Evolutionary conservation across 2,329 filamentous ascomycete genomes (phyloP), one percentile per base, ranked within the genome.

Genomic region (Trichoderma sp.): DNA sequence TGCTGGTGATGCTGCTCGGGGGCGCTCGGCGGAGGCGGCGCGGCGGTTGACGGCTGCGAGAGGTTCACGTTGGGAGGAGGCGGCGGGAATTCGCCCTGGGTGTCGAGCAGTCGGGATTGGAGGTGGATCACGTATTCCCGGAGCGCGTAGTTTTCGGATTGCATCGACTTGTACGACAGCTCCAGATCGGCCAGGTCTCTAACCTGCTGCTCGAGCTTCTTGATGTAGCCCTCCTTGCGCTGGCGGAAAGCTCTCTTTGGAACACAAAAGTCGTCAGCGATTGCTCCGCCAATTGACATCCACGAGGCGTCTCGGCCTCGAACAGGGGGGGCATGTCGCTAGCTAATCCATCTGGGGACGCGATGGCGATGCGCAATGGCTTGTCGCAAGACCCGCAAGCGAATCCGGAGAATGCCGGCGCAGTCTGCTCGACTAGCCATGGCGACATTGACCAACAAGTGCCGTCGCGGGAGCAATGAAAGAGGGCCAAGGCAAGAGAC

Each of bases 141-240:
- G 48, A 99, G 82, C 68, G 91, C 88, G 75, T 93, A 95, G 78
- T 97, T 97, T 76, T 99, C 94, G 30, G 86, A 83, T 74, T 97
- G 92, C 28, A 96, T 80, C n/a, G 84, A 80, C 76, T 96, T 95
- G 78, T 87, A 92, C 64, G 85, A 87, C 68, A 90, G 85, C 70
- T 93, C 90, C 77, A 97, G 86, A 19, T 87, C 84, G 70, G 87
- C 84, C 69, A 88, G 91, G 34, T 95, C 91, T 72, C 92, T 89
- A 59, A 97, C 92, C 75, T 98, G 92, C 74, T 95, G 90, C 78
- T 99, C 95, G 7, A 99, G 85, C 76, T 96, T 96, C 81, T 96
- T 96, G 77, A 99, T 99, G 77, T 99, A 97, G 52, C 92, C 91
- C 78, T 99, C 95, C 76, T 99, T 99, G 68, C 95, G 90, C 79